Base-by-base conservation (phyloP, 106 monocot genomes). In the Posidonia australis region DNA sequence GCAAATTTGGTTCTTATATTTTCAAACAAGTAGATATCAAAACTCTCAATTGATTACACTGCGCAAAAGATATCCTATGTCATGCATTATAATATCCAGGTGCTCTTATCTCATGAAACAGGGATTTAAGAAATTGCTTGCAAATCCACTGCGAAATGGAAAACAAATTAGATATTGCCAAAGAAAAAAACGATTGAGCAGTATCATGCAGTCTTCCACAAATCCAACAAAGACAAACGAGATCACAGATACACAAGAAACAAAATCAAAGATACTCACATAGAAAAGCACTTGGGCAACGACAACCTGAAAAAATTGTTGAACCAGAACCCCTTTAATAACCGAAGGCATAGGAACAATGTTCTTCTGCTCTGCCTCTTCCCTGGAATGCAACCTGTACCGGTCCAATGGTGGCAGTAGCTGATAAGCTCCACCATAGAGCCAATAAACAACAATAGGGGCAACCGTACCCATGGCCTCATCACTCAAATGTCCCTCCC, bases 381-480 rank as follows among this genome's bases (percentile, higher is more conserved):
- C 71, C 54, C 67, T 67, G 3, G 87, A 78, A 65, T 87, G 92
- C 77, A 92, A 27, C 43, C 92, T 54, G 71, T 71, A 92, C 19
- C 71, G 74, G 46, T 84, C 84, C 75, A 83, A 54, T 1, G 70
- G 77, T 14, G 79, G 82, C 62, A 87, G 47, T 17, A 92, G 74
- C 67, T 82, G 75, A 67, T 87, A 92, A 45, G 77, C 41, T 17
- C 92, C 87, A 11, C 81, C 74, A 59, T 92, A 92, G 62, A 84
- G 17, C 92, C 87, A 92, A 66, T 87, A 92, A 4, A 92, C 62
- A 13, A 78, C 82, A 43, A 92, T 79, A 19, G 92, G 92, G 17
- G 77, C 84, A 30, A 92, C 82, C 16, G 84, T 84, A 5, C 84
- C 87, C 79, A 87, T 77, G 19, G 79, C 36, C 62, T 87, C 92